Base-by-base conservation (phyloP, 202 grass and related monocot species). In the Cymbopogon flexuosus region DNA sequence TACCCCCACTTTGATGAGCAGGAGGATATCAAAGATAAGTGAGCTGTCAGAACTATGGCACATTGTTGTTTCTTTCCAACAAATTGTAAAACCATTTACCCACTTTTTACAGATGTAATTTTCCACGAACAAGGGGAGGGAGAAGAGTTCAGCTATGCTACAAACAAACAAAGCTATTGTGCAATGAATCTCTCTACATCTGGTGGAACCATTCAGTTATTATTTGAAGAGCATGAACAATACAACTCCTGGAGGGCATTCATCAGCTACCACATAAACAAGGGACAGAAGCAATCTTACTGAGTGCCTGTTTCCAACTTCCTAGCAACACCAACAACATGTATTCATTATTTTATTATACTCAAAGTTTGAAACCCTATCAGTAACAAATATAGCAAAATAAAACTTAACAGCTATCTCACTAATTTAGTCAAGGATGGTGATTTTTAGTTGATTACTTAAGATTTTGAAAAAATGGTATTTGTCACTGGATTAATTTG, bases 191-290 rank as follows among this genome's bases (percentile, higher is more conserved):
- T 89, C 31, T 60, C 21, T 56, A 93, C 89, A 39, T 78, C 79
- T 35, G 77, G 75, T 30, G 80, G 86, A 82, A 84, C 71, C 27
- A 84, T 97, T 68, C 82, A 88, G 58, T 70, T 93, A 31, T 58
- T 84, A 57, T 93, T 93, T 82, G 63, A 91, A 67, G 93, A 88
- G 4, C 49, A 78, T 76, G 76, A 86, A 58, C 71, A 84, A 54
- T 87, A 81, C 79, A 81, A 62, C 35, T 19, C 85, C 45, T 93
- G 91, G 86, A 93, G 84, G 14, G 81, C 83, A 65, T 88, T 81
- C 84, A 86, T 93, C 70, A 77, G 46, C 66, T 71, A 84, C 29
- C 57, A 85, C 43, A 77, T 90, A 57, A 82, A 65, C 14, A 58
- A 74, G 46, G 22, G 42, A 10, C 9, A 0, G 43, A 81, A 76